Evolutionary conservation across 371 early-diverging fungal species (phyloP).

Genomic region (Dipsacomyces acuminosporus): DNA sequence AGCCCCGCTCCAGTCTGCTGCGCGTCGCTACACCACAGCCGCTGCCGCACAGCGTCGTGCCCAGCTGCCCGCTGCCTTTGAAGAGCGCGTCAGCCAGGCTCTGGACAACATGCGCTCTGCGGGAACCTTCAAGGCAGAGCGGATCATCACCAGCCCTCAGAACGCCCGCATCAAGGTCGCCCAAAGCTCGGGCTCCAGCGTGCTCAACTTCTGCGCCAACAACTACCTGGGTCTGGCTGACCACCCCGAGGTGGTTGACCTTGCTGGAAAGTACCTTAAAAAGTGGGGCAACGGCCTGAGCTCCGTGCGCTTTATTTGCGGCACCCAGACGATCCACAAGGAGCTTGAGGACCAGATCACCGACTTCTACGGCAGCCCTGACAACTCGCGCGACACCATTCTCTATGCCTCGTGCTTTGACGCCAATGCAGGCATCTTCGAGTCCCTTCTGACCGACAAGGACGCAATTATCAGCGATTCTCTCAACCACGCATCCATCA

Average conservation of each 20-base stretch:
- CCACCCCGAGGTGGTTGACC: conserved; percentile 51
- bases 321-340: conserved; percentile 63
- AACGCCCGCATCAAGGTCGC: conserved; percentile 51
- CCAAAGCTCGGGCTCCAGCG: conserved; percentile 19
- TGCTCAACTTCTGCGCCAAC: conserved; percentile 61
- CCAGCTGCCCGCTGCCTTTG: conserved; percentile 31
- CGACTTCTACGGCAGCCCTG: conserved; percentile 51
- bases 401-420: conserved; percentile 65
- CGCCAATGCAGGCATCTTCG: conserved; percentile 64
- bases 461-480: conserved; percentile 62
- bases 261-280: conserved; percentile 49
- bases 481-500: conserved; percentile 62
- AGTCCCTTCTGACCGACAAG: conserved; percentile 54
- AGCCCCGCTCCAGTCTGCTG: background rate
- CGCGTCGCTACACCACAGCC: background rate
- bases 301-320: conserved; percentile 63
- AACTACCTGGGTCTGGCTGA: conserved; percentile 60
- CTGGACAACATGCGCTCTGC: conserved; percentile 51
- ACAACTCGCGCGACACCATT: conserved; percentile 50
- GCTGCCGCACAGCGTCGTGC: background rate
- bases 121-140: conserved; percentile 59
- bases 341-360: conserved; percentile 54
- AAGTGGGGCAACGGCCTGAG: conserved; percentile 57
- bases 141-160: conserved; percentile 55
- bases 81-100: conserved; percentile 37